Evolutionary conservation across 495 filamentous ascomycete genomes (phyloP).

Genomic region (Talaromyces trachyspermus): DNA sequence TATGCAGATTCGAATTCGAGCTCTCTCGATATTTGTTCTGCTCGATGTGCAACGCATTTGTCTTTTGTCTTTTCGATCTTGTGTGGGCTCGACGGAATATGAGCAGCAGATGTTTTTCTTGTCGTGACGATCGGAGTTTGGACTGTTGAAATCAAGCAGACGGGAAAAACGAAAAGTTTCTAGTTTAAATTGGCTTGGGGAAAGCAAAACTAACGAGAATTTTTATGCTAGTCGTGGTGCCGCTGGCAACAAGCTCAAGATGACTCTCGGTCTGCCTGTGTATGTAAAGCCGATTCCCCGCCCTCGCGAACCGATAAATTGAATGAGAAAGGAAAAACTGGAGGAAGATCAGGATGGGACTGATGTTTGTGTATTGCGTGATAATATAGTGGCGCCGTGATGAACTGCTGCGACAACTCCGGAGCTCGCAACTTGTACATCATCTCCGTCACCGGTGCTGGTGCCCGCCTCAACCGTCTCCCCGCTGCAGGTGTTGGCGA

Average conservation of each 20-base stretch:
- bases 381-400: conserved; percentile 73
- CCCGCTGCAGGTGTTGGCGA: conserved; percentile 97
- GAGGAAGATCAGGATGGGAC: conserved; percentile 7
- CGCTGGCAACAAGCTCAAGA: conserved; percentile 99
- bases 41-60: too few species aligned
- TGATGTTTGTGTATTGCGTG: not conserved
- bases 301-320: not conserved
- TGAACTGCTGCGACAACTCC: conserved; percentile 98
- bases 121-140: not conserved
- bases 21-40: too few species aligned
- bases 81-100: too few species aligned
- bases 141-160: not conserved
- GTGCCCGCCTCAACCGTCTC: conserved; percentile 95
- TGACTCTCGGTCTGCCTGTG: conserved; percentile 99
- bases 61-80: not conserved
- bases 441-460: conserved; percentile 99
- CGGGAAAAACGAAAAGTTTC: not conserved
- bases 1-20: too few species aligned
- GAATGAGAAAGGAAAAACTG: not conserved
- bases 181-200: not conserved
- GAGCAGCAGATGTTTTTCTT: too few species aligned
- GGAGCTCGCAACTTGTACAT: conserved; percentile 99
- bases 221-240: conserved; percentile 60
- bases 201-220: conserved; percentile 20
- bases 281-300: conserved; percentile 50